These are phyloP conservation scores for Sisymbrium irio DNA, from an alignment of 345 rosid species.

Conservation along the genomic window DNA sequence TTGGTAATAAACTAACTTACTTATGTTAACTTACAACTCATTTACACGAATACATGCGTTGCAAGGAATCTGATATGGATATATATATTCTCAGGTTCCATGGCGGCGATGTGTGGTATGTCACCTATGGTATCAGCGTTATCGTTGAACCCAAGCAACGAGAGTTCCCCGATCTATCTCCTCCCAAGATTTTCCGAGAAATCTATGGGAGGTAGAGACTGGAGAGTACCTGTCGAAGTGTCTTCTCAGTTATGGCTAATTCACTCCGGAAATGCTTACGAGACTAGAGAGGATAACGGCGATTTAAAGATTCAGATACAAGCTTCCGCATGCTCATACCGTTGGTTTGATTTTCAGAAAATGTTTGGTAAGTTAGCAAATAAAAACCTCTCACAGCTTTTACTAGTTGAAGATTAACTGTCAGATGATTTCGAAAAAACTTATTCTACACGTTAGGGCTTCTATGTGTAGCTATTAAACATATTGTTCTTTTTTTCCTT, in stretches of 20 bases:
- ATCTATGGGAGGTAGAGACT: conserved; percentile 45
- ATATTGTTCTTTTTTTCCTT: background rate
- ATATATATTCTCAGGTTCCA: conserved; percentile 50
- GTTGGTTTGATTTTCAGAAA: conserved; percentile 85
- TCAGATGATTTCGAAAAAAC: background rate
- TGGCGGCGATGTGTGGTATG: conserved; percentile 66
- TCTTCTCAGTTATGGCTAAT: conserved; percentile 75
- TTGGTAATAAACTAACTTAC: conserved; percentile 41
- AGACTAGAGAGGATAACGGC: conserved; percentile 42
- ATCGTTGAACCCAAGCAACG: conserved; percentile 68
- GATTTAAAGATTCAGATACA: conserved; percentile 52
- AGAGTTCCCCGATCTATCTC: conserved; percentile 70
- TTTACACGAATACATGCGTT: background rate
- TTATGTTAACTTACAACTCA: background rate
- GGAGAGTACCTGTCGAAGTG: conserved; percentile 72
- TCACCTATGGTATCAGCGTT: conserved; percentile 94
- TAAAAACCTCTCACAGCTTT: background rate
- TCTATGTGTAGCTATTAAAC: background rate
- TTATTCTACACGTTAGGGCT: background rate
- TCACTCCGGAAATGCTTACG: conserved; percentile 77
- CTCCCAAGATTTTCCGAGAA: conserved; percentile 60
- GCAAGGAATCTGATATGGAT: conserved; percentile 2
- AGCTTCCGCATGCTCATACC: conserved; percentile 71
- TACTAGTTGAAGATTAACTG: background rate
- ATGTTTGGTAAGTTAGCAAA: conserved; percentile 55